These are phyloP conservation scores for Colletotrichum gigasporum DNA, from an alignment of 2,329 filamentous ascomycete genomes.

Conservation along the genomic window DNA sequence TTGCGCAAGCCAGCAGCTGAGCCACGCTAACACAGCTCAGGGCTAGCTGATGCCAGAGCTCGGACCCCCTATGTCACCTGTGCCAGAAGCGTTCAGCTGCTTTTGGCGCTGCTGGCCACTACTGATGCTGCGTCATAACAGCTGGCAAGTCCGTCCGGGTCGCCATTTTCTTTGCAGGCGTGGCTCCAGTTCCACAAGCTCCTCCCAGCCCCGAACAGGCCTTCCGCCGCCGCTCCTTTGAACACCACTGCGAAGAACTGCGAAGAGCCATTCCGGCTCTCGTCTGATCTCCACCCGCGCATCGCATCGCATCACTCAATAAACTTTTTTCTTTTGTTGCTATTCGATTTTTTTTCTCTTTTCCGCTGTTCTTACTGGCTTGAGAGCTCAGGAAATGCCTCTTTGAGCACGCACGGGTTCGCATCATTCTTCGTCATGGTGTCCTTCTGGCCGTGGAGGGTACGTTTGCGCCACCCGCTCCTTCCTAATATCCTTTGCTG, in stretches of 20 bases:
- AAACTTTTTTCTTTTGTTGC: not conserved
- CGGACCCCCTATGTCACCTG: not conserved
- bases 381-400: conserved; percentile 19
- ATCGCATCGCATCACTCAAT: conserved; percentile 6
- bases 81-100: not conserved
- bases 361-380: not conserved
- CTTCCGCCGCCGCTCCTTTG: conserved; percentile 14
- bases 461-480: conserved; percentile 47
- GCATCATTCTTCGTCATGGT: conserved; percentile 65
- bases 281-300: not conserved
- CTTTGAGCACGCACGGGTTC: conserved; percentile 28
- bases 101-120: not conserved
- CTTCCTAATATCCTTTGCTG: not conserved
- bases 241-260: not conserved
- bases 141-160: conserved; percentile 4
- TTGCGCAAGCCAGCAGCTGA: not conserved
- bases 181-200: not conserved
- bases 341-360: not conserved
- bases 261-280: not conserved
- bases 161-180: not conserved
- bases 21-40: not conserved
- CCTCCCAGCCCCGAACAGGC: not conserved
- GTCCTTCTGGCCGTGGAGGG: conserved; percentile 87
- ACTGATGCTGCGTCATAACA: not conserved
- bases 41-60: not conserved